phyloP scores from a whole-genome alignment of 768 basidiomycete species.

The Amanita subjunquillea region DNA sequence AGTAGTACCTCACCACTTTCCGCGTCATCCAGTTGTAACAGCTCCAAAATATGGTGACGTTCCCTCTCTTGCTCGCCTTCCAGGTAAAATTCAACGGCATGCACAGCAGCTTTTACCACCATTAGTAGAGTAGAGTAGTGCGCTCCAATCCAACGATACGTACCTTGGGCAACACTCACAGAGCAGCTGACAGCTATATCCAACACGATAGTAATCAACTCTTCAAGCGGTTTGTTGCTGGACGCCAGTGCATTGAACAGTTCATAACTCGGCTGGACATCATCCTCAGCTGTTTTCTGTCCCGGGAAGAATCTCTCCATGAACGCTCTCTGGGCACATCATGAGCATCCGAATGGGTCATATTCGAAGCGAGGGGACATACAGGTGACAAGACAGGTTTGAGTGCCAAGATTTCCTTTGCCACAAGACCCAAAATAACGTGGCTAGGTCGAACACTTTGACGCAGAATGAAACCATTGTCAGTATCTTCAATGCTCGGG shows the following conservation, averaged over 20 bases:
- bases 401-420: conserved; percentile 17
- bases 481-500: conserved; percentile 13
- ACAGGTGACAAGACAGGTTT: conserved; percentile 2
- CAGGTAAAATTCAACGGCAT: conserved; percentile 45
- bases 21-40: conserved; percentile 21
- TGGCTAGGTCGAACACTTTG: conserved; percentile 17
- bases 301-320: background rate
- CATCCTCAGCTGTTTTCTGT: conserved; percentile 13
- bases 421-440: conserved; percentile 21
- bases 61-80: conserved; percentile 29
- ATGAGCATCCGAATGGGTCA: background rate
- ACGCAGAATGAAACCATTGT: conserved; percentile 21
- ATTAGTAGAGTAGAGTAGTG: background rate
- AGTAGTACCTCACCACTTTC: conserved; percentile 24
- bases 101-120: conserved; percentile 21
- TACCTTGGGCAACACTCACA: conserved; percentile 36
- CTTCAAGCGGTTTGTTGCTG: conserved; percentile 27
- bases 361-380: background rate
- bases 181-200: conserved; percentile 37
- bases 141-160: background rate
- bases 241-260: conserved; percentile 28
- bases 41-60: conserved; percentile 24
- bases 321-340: background rate
- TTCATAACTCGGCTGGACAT: conserved; percentile 23
- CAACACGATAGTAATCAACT: conserved; percentile 32